phyloP scores from a whole-genome alignment of 805 yeast genomes.

The Zygotorulaspora florentina region DNA sequence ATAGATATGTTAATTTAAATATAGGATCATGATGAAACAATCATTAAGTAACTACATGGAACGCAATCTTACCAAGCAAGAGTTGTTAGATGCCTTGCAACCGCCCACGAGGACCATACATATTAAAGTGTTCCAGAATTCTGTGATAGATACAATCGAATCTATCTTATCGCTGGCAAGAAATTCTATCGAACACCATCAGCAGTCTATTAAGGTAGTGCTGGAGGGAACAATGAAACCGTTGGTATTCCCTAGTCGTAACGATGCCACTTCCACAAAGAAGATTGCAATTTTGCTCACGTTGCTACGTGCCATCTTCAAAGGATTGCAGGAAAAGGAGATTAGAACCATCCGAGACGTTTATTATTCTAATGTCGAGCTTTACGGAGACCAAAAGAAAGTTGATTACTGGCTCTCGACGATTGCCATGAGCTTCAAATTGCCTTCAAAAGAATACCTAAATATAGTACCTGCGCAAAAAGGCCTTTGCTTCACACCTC shows the following conservation, averaged over 20 bases:
- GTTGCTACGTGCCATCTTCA: slow-evolving; percentile 16
- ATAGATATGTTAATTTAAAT: neutral
- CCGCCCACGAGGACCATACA: slow-evolving; percentile 19
- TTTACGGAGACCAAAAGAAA: slow-evolving; percentile 44
- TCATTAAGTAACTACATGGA: slow-evolving; percentile 11
- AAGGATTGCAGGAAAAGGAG: slow-evolving; percentile 3
- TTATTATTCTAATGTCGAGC: slow-evolving; percentile 55
- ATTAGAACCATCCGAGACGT: slow-evolving; percentile 46
- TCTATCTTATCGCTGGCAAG: slow-evolving; percentile 16
- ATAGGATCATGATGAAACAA: neutral
- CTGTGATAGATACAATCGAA: slow-evolving; percentile 7
- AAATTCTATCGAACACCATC: slow-evolving; percentile 24
- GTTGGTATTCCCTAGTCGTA: slow-evolving; percentile 14
- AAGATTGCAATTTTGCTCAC: slow-evolving; percentile 18
- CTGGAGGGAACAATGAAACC: slow-evolving; percentile 2
- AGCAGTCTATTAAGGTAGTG: slow-evolving; percentile 13
- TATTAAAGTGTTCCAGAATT: slow-evolving; percentile 5
- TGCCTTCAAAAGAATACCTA: slow-evolving; percentile 37
- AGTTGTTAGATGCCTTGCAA: slow-evolving; percentile 12
- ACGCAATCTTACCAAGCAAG: slow-evolving; percentile 7
- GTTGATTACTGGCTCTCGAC: slow-evolving; percentile 41
- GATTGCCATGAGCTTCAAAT: slow-evolving; percentile 39
- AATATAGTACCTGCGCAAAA: slow-evolving; percentile 58
- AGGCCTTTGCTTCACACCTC: slow-evolving; percentile 44
- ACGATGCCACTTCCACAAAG: slow-evolving; percentile 5